Conservation (phyloP, 1,284 basidiomycete genomes). For the Puccinia coronata region DNA sequence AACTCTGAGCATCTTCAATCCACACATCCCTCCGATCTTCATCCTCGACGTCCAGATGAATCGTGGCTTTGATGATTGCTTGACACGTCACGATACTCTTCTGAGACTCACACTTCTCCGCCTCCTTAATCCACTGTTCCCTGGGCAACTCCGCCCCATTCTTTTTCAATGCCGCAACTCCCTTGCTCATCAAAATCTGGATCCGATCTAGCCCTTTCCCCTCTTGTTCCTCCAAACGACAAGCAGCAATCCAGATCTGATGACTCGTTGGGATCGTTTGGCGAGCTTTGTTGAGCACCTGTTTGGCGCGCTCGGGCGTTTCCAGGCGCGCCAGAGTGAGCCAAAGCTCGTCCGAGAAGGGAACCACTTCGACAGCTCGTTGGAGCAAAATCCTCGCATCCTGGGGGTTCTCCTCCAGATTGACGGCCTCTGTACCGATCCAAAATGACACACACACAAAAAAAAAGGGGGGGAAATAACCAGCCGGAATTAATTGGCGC, state of each 20-base stretch:
- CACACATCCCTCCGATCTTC: constrained; percentile 87
- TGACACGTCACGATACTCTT: constrained; percentile 83
- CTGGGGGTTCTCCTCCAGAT: constrained; percentile 81
- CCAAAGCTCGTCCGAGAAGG: constrained; percentile 93
- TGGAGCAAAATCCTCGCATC: constrained; percentile 89
- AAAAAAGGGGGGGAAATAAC: neutral
- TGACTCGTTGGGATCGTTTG: constrained; percentile 91
- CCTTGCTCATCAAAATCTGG: constrained; percentile 82
- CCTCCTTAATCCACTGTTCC: constrained; percentile 95
- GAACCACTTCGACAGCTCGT: constrained; percentile 93
- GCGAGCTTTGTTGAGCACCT: constrained; percentile 92
- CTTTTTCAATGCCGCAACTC: constrained; percentile 73
- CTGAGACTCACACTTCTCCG: constrained; percentile 84
- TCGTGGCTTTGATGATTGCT: constrained; percentile 91
- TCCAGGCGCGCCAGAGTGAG: constrained; percentile 92
- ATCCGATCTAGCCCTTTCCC: constrained; percentile 66
- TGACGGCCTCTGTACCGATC: constrained; percentile 74
- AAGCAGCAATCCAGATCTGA: constrained; percentile 98
- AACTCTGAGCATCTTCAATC: constrained; percentile 84
- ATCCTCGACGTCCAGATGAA: constrained; percentile 92
- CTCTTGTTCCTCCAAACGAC: constrained; percentile 83
- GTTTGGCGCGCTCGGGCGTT: constrained; percentile 81
- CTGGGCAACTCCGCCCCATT: constrained; percentile 85
- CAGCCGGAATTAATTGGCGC: neutral
- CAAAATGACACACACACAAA: constrained; percentile 1